Evolutionary conservation across 1,139 yeast genomes (phyloP), one percentile per base, ranked within the genome.

Genomic region (Candida freyschussii): DNA sequence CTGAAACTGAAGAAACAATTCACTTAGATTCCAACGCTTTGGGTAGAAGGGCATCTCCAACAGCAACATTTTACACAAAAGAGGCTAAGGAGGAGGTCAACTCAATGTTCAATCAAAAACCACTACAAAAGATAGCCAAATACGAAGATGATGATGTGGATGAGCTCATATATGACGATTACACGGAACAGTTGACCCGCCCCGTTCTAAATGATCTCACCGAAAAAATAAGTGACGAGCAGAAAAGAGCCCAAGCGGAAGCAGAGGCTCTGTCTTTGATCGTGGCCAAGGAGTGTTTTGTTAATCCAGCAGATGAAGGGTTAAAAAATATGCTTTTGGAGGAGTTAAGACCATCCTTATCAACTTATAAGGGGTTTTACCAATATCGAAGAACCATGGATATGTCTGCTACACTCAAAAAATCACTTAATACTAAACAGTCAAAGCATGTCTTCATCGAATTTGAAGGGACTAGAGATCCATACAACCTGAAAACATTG

Each of bases 11-110:
- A 22, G 43, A 37, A 12, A 44, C 56, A 1, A 48, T 41, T 4
- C 41, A 42, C 2, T 20, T 46, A 16, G 34, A 50, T 30, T 41
- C 26, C 12, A 17, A 27, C 5, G 28, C 23, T 7, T 28, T 47
- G 18, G 39, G 48, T 15, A 44, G 58, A 15, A 67, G 73, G 5
- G 59, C 62, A 10, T 78, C 86, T 0, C 95, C 95, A 1, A 86
- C 96, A 0, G 70, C 83, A 47, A 86, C 96, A 0, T 60, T 80
- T 53, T 79, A 71, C 53, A 80, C 96, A 0, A 76, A 75, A 39
- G 75, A 78, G 48, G 94, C 95, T 1, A 72, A 78, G 35, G 75
- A 76, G 33, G 96, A 86, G 46, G 79, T 87, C 1, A 65, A 74
- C 40, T 71, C 72, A 15, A 82, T 87, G 83, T 84, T 85, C 52